phyloP scores from a whole-genome alignment of 495 filamentous ascomycete species.

The Paragyromitra xinjiangensis region DNA sequence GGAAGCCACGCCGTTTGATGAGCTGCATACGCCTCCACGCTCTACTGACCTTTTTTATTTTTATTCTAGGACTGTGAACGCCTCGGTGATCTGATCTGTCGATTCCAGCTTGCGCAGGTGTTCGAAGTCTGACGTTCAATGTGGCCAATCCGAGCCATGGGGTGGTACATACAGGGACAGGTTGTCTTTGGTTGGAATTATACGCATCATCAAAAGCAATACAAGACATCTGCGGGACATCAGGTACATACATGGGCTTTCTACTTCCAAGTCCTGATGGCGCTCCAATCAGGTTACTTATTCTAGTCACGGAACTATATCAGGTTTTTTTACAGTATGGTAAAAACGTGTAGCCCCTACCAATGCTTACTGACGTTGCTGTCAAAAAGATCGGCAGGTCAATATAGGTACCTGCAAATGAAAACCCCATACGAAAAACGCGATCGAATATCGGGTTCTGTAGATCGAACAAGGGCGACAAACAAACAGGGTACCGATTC shows the following conservation, averaged over 20 bases:
- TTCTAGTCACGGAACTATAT: not conserved
- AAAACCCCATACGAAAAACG: not conserved
- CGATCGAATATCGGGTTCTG: constrained; percentile 8
- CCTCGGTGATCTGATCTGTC: not conserved
- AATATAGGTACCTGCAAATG: not conserved
- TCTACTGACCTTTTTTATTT: not conserved
- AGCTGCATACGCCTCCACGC: not conserved
- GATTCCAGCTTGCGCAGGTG: not conserved
- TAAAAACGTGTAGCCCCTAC: not conserved
- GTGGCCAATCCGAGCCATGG: not conserved
- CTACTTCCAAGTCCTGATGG: too few species aligned
- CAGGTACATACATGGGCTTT: not conserved
- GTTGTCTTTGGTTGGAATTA: not conserved
- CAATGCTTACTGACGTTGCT: not conserved
- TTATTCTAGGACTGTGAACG: not conserved
- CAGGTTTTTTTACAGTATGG: not conserved
- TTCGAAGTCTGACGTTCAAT: not conserved
- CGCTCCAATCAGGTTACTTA: too few species aligned
- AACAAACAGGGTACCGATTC: not conserved
- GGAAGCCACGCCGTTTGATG: not conserved
- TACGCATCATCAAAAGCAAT: constrained; percentile 1
- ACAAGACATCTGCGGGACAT: not conserved
- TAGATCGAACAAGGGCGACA: not conserved
- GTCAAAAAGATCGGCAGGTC: constrained; percentile 21
- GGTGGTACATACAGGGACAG: not conserved